Percentiles rank a stretch among this genome's conserved stretches.
Evolutionary conservation across 257 asterid genomes (phyloP).

Genomic region (Plantago ovata): DNA sequence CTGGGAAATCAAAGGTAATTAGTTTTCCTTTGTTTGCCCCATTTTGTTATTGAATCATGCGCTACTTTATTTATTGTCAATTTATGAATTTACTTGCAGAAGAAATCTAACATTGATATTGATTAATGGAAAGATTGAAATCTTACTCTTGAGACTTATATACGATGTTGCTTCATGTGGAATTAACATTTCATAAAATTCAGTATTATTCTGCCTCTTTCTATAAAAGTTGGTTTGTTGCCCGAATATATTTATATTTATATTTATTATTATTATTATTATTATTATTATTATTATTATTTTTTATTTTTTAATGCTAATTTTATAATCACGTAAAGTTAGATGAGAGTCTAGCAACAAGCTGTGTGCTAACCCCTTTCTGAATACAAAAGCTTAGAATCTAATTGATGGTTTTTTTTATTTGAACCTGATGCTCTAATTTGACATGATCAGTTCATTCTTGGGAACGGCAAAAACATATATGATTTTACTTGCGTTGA

Average conservation of each 20-base stretch:
- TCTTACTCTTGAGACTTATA: neutral
- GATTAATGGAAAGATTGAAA: slow-evolving; percentile 2
- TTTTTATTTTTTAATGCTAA: slow-evolving; percentile 6
- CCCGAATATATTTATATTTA: neutral
- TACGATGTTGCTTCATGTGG: slow-evolving; percentile 5
- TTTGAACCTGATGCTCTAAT: slow-evolving; percentile 19
- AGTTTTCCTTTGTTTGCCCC: slow-evolving; percentile 1
- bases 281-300: too few relatives aligned
- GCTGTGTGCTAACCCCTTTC: slow-evolving; percentile 33
- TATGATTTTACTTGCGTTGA: slow-evolving; percentile 93
- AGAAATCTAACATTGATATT: neutral
- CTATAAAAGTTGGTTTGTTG: slow-evolving; percentile 2
- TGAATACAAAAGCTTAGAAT: too few relatives aligned
- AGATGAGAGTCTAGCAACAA: neutral
- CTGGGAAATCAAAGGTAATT: slow-evolving; percentile 92
- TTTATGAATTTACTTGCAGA: neutral
- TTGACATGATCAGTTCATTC: slow-evolving; percentile 61
- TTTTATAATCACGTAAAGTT: too few relatives aligned
- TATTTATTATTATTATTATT: neutral
- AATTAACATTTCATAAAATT: neutral
- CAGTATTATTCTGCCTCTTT: slow-evolving; percentile 7
- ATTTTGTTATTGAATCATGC: slow-evolving; percentile 3
- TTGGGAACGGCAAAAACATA: slow-evolving; percentile 87
- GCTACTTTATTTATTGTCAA: slow-evolving; percentile 3
- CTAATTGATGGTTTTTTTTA: slow-evolving; percentile 8